Percentiles rank a stretch among this genome's conserved stretches.
phyloP scores from a whole-genome alignment of 2,329 filamentous ascomycete genomes.

The Verticillium dahliae region DNA sequence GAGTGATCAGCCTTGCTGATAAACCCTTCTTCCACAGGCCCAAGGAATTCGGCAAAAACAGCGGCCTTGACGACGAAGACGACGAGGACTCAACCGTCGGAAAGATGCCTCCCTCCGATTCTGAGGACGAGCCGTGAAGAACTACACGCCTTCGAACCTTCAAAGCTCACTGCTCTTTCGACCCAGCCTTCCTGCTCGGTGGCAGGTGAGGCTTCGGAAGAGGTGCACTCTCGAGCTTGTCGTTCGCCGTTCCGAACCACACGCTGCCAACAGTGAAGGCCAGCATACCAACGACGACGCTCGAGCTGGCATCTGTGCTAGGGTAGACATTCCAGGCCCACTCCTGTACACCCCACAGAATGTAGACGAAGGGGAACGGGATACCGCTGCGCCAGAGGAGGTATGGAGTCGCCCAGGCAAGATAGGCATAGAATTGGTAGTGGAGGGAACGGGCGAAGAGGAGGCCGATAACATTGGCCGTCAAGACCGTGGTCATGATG shows the following conservation, averaged over 20 bases:
- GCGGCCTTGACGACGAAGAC: slow-evolving; percentile 57
- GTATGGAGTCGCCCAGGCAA: slow-evolving; percentile 84
- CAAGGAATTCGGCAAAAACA: slow-evolving; percentile 65
- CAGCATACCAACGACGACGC: slow-evolving; percentile 63
- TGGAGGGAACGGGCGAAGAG: slow-evolving; percentile 83
- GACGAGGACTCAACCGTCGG: slow-evolving; percentile 76
- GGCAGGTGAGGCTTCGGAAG: slow-evolving; percentile 1
- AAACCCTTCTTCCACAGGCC: slow-evolving; percentile 49
- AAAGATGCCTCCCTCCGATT: slow-evolving; percentile 77
- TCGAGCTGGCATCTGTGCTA: slow-evolving; percentile 55
- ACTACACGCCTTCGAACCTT: background rate
- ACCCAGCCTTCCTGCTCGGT: slow-evolving; percentile 13
- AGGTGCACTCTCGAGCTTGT: slow-evolving; percentile 16
- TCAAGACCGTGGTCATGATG: slow-evolving; percentile 69
- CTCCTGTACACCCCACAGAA: slow-evolving; percentile 73
- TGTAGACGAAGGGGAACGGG: slow-evolving; percentile 60
- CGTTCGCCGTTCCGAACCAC: slow-evolving; percentile 50
- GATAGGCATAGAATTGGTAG: slow-evolving; percentile 92
- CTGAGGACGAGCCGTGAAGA: slow-evolving; percentile 54
- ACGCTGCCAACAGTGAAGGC: slow-evolving; percentile 57
- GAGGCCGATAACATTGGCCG: slow-evolving; percentile 71
- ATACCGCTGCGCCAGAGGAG: slow-evolving; percentile 73
- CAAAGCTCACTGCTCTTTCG: slow-evolving; percentile 11
- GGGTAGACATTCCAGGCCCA: slow-evolving; percentile 94
- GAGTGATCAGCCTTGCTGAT: background rate